Conservation (phyloP, 1,284 basidiomycete genomes). For the Cryptococcus deneoformans region DNA sequence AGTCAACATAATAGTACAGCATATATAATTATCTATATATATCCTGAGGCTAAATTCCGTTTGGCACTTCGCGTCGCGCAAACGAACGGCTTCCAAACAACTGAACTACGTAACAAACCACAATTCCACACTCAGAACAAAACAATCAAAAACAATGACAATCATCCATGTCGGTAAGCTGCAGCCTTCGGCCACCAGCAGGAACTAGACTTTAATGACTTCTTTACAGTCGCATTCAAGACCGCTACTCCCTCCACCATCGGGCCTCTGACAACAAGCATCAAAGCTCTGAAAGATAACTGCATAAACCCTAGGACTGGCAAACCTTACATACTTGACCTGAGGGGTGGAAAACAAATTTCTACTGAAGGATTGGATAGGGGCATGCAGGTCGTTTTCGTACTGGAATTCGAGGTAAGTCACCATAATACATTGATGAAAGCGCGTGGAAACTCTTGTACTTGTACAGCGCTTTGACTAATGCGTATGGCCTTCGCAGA, state of each 20-base stretch:
- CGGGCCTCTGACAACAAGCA: constrained; percentile 15
- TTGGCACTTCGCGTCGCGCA: too few species aligned
- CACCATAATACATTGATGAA: too few species aligned
- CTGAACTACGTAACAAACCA: too few species aligned
- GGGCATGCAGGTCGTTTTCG: constrained; percentile 39
- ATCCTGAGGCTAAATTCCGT: too few species aligned
- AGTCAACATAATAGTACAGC: too few species aligned
- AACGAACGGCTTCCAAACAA: too few species aligned
- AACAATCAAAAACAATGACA: constrained; percentile 7
- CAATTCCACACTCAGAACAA: too few species aligned
- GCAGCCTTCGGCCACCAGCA: constrained; percentile 17
- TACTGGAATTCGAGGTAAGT: constrained; percentile 35
- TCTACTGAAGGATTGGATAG: constrained; percentile 31
- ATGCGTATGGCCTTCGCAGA: constrained; percentile 12
- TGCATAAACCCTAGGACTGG: constrained; percentile 25
- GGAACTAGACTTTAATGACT: constrained; percentile 8
- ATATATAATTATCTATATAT: too few species aligned
- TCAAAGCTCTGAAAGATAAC: constrained; percentile 26
- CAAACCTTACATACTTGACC: constrained; percentile 28
- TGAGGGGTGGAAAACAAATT: constrained; percentile 37
- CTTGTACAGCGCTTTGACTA: not conserved
- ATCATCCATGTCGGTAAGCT: constrained; percentile 19
- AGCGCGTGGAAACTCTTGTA: too few species aligned
- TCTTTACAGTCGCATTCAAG: constrained; percentile 41
- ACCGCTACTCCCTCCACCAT: constrained; percentile 14